Conservation (phyloP, 2,329 filamentous ascomycete species). For the Fusarium zealandicum region DNA sequence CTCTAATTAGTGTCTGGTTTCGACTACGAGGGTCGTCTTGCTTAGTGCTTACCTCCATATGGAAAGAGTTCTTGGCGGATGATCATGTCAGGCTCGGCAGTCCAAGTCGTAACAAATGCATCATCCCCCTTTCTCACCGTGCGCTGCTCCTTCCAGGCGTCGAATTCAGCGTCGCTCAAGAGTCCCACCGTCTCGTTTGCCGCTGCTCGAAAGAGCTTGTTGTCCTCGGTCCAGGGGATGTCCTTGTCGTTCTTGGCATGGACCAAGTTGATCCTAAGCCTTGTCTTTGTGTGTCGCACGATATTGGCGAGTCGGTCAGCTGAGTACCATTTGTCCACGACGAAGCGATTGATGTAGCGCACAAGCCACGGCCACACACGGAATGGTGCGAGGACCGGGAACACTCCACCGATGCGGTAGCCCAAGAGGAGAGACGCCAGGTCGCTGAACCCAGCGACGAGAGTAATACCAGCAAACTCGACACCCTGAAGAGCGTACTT, state of each 20-base stretch:
- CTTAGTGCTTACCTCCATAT: slow-evolving; percentile 61
- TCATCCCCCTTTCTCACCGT: slow-evolving; percentile 54
- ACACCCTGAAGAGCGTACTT: slow-evolving; percentile 67
- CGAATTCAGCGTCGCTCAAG: slow-evolving; percentile 49
- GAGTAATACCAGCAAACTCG: slow-evolving; percentile 80
- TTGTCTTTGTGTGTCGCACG: slow-evolving; percentile 58
- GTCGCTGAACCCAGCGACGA: slow-evolving; percentile 81
- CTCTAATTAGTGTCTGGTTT: slow-evolving; percentile 1
- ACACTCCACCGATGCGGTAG: slow-evolving; percentile 79
- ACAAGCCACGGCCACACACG: slow-evolving; percentile 70
- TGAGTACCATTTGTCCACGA: slow-evolving; percentile 86
- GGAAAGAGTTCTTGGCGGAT: slow-evolving; percentile 63
- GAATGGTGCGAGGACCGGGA: slow-evolving; percentile 82
- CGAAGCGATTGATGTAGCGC: slow-evolving; percentile 63
- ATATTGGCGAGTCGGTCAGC: slow-evolving; percentile 68
- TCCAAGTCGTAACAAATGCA: slow-evolving; percentile 58
- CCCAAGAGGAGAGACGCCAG: slow-evolving; percentile 75
- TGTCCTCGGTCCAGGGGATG: slow-evolving; percentile 77
- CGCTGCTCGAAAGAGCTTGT: slow-evolving; percentile 67
- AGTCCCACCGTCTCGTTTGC: slow-evolving; percentile 57
- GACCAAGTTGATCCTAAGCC: slow-evolving; percentile 73
- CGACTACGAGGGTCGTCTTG: not conserved
- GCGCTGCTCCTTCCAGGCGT: slow-evolving; percentile 54
- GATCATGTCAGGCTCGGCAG: slow-evolving; percentile 53
- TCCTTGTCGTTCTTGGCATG: slow-evolving; percentile 84